These are phyloP conservation scores for Fusarium abutilonis DNA, from an alignment of 2,329 filamentous ascomycete genomes.

Conservation along the genomic window DNA sequence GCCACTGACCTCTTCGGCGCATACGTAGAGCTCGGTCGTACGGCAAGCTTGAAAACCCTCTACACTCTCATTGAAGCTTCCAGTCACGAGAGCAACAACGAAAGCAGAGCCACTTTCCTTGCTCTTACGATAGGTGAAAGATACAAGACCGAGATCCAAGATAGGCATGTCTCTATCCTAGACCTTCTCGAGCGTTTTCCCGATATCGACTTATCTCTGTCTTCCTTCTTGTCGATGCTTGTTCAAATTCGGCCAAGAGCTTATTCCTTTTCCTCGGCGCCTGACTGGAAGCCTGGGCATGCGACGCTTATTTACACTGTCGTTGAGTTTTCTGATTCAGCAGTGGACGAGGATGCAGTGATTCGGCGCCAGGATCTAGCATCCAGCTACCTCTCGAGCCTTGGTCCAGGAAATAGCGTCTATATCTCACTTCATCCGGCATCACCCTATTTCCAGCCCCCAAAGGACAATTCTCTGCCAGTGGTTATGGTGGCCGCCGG, in stretches of 20 bases:
- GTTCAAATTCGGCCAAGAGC: constrained; percentile 72
- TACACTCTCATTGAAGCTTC: constrained; percentile 58
- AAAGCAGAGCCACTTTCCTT: no score
- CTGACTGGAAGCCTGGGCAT: background rate
- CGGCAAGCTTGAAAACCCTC: constrained; percentile 69
- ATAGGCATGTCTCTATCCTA: constrained; percentile 69
- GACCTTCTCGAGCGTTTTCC: constrained; percentile 74
- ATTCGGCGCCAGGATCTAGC: no score
- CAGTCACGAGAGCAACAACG: no score
- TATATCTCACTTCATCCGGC: constrained; percentile 60
- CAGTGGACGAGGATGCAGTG: no score
- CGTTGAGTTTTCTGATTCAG: background rate
- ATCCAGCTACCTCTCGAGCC: no score
- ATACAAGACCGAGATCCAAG: constrained; percentile 58
- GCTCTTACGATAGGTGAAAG: no score
- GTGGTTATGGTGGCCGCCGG: constrained; percentile 63
- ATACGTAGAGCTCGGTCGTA: constrained; percentile 77
- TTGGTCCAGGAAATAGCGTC: constrained; percentile 59
- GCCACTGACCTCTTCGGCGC: constrained; percentile 71
- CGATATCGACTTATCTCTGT: constrained; percentile 68
- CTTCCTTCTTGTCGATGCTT: constrained; percentile 75
- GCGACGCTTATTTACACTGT: no score
- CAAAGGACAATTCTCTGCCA: constrained; percentile 54
- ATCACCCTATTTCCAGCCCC: constrained; percentile 58
- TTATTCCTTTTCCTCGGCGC: background rate